Conservation (phyloP, 1,284 basidiomycete genomes). For the Apiotrichum laibachii region DNA sequence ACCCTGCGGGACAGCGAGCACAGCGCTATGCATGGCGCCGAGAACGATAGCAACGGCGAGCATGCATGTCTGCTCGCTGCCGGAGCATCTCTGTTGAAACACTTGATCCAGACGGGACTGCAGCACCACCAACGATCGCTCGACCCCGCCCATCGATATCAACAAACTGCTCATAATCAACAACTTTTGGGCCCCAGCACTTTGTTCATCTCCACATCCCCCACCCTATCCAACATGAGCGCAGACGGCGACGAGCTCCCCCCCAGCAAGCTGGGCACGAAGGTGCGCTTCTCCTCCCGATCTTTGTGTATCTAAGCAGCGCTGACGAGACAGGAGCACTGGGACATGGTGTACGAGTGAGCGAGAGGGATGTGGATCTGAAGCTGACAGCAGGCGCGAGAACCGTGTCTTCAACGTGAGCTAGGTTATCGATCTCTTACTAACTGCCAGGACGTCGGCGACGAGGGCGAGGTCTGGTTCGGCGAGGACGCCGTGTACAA, state of each 20-base stretch:
- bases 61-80: no score
- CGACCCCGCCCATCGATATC: not conserved
- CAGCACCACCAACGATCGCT: not conserved
- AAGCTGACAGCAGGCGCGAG: conserved; percentile 40
- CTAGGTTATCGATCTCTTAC: not conserved
- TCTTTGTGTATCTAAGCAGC: not conserved
- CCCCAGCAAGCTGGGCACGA: conserved; percentile 49
- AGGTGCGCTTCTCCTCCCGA: conserved; percentile 17
- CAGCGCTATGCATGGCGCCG: no score
- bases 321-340: conserved; percentile 33
- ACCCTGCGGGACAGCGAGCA: no score
- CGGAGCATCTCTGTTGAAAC: no score
- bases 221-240: conserved; percentile 5
- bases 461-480: conserved; percentile 49
- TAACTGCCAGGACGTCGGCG: conserved; percentile 15
- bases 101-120: no score
- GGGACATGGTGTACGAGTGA: conserved; percentile 51
- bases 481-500: conserved; percentile 47
- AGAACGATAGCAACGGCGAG: no score
- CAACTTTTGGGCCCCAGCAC: no score
- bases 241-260: conserved; percentile 47
- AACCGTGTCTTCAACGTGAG: conserved; percentile 46
- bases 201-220: not conserved
- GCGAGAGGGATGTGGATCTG: conserved; percentile 3
- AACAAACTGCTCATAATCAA: no score